Evolutionary conservation across 306 rosid species (phyloP), one percentile per base, ranked within the genome.

Genomic region (Hylodesmum podocarpum): DNA sequence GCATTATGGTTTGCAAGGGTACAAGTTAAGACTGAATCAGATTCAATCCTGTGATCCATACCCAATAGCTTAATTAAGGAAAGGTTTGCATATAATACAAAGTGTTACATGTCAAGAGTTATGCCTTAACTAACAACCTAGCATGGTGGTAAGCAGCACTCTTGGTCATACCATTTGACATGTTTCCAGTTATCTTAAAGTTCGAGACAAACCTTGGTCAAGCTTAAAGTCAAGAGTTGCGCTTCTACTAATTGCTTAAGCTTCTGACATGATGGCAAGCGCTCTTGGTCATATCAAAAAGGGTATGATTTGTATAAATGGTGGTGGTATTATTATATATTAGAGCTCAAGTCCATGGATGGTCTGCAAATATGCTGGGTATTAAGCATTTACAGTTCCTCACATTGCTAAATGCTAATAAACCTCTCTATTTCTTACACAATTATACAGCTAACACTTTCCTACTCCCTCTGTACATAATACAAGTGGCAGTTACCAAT

Each of bases 391-490:
- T 24, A 22, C 31, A 53, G 33, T 19, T 53, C 21, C 21, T 22
- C 13, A 4, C 6, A 6, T 37, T 77, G 29, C 72, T 46, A 34
- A 6, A 27, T 77, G 29, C 72, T 46, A 34, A 73, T 54, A 14
- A 41, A 25, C 43, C 33, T 65, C 24, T 24, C 36, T 33, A 15
- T 64, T 70, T 75, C 46, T 57, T 43, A 43, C 65, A 49, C 15
- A 61, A 31, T 41, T 69, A 34, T 50, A 51, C 11, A 37, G 57
- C 58, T 13, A 36, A 25, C 51, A 62, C 25, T 25, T 49, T 73
- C 44, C 28, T 68, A 59, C 22, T 37, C 75, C n/a, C 25, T 68
- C 58, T 67, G 77, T 58, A 73, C 31, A 72, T 65, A 33, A 63
- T 36, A 53, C 36, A 39, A 74, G 61, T 55, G 27, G 34, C 70